These are phyloP conservation scores for Cryphonectria parasitica DNA, from an alignment of 2,329 filamentous ascomycete genomes.

Conservation along the genomic window DNA sequence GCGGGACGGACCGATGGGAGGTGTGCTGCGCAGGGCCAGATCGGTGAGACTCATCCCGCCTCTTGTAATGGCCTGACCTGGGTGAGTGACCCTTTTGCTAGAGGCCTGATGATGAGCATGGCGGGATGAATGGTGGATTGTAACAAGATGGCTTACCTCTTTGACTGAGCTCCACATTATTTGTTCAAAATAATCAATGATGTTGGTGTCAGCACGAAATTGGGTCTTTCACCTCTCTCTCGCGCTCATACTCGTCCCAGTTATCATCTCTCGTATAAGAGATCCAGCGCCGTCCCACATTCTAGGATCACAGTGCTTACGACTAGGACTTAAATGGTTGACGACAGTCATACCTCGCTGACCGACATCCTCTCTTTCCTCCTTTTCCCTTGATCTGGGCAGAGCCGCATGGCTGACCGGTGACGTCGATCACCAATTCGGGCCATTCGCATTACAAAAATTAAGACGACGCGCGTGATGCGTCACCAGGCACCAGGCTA, in stretches of 20 bases:
- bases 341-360: not conserved
- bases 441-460: not conserved
- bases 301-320: not conserved
- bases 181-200: not conserved
- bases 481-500: not conserved
- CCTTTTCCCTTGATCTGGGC: not conserved
- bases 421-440: not conserved
- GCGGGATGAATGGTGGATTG: not conserved
- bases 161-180: not conserved
- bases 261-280: not conserved
- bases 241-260: not conserved
- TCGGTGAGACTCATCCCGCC: not conserved
- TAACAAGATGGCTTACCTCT: not conserved
- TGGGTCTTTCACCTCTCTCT: not conserved
- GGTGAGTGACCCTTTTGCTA: not conserved
- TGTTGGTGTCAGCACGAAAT: not conserved
- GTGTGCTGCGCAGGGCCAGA: not conserved
- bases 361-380: not conserved
- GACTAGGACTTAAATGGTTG: not conserved
- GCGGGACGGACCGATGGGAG: not conserved
- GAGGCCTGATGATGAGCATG: not conserved
- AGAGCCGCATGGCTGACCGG: slow-evolving; percentile 8
- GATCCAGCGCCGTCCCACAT: no score
- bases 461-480: not conserved
- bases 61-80: not conserved